Base-by-base conservation (phyloP, 768 basidiomycete species). In the Boletus coccyginus region DNA sequence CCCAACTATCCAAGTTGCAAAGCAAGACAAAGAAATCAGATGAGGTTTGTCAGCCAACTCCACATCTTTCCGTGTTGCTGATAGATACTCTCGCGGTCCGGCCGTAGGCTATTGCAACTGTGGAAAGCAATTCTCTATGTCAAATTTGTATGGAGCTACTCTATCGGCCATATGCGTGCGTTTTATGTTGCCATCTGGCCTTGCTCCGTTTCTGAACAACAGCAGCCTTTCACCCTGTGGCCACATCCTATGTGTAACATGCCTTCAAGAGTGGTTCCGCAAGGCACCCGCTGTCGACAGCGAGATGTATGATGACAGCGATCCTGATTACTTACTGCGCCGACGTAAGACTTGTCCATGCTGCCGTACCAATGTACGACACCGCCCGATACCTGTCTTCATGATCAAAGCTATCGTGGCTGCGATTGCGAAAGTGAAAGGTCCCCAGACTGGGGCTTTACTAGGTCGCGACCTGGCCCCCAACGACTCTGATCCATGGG, bases 211-310 rank as follows among this genome's bases (percentile, higher is more conserved):
- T 24, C 61, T 61, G 46, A 62, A 51, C 24, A 19, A 16, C 19
- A 40, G 16, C 50, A 89, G 88, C 2, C 75, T 90, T 43, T 80
- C 86, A 1, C 89, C 89, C 0, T 91, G 89, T 62, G 89, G 89
- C 2, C 89, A 91, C 61, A 79, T 88, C n/a, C 74, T 88, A n/a
- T 91, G 89, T 54, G 77, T 87, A 29, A 61, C 64, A 3, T 91
- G 89, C 62, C 80, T 91, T 10, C 85, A 88, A 68, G 83, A 85
- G 61, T 91, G 89, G 89, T 91, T 91, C 72, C 80, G 82, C 56
- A 79, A 82, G 50, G 86, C 87, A 4, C 87, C 88, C 4, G 71
- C 75, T 0, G 57, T 65, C 17, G 78, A 77, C 29, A 74, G 77
- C 38, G 78, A 78, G 17, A 80, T 79, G 75, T 56, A 70, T 50